These are phyloP conservation scores for Fusarium secorum DNA, from an alignment of 2,329 filamentous ascomycete species.

Conservation along the genomic window DNA sequence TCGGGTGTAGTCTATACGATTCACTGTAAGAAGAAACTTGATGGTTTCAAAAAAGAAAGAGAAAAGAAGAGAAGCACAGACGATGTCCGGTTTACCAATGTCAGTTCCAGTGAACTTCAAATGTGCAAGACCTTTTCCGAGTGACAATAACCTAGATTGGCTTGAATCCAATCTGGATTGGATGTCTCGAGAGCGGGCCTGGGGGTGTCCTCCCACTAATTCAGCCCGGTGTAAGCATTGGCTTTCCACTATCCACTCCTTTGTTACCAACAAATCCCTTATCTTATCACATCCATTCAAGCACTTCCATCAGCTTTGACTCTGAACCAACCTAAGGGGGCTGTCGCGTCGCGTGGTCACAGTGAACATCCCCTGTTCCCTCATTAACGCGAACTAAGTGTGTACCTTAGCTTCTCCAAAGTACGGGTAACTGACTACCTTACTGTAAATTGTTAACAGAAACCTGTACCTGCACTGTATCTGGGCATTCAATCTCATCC, in stretches of 20 bases:
- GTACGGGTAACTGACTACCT: conserved; percentile 3
- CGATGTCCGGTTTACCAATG: conserved; percentile 17
- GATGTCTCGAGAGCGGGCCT: background rate
- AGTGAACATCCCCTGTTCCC: conserved; percentile 12
- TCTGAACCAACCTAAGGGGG: background rate
- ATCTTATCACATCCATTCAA: conserved; percentile 24
- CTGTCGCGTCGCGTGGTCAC: conserved; percentile 30
- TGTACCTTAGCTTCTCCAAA: conserved; percentile 20
- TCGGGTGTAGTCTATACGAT: background rate
- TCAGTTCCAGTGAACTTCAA: background rate
- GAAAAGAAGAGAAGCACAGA: background rate
- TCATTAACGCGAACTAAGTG: conserved; percentile 31
- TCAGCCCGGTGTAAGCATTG: background rate
- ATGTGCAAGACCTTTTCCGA: conserved; percentile 2
- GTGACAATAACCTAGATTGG: background rate
- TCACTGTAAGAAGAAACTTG: conserved; percentile 6
- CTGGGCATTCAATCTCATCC: conserved; percentile 6
- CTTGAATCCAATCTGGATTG: background rate
- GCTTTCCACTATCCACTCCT: background rate
- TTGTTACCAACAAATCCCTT: conserved; percentile 2
- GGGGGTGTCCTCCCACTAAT: conserved; percentile 4
- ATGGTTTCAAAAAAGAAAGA: background rate
- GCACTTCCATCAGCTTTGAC: background rate
- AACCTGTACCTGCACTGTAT: conserved; percentile 28
- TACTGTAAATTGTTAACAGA: conserved; percentile 16